phyloP scores from a whole-genome alignment of 371 early-diverging fungal species.

The Sporodiniella umbellata region DNA sequence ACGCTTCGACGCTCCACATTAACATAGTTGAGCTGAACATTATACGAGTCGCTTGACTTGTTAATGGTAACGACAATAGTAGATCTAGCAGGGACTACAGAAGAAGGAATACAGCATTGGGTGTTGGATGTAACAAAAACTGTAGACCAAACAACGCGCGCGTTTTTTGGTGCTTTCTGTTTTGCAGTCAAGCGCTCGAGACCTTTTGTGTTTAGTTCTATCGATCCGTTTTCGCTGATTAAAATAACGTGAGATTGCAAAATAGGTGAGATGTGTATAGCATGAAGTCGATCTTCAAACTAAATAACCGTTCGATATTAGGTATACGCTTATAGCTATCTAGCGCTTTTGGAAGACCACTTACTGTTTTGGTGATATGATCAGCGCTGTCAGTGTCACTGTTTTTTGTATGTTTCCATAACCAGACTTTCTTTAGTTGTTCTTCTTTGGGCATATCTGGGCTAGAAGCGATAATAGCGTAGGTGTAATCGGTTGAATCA shows the following conservation, averaged over 20 bases:
- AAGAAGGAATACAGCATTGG: conserved; percentile 45
- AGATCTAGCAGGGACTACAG: conserved; percentile 45
- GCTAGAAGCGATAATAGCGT: conserved; percentile 54
- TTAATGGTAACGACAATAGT: conserved; percentile 45
- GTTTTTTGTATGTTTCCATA: conserved; percentile 44
- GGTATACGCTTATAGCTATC: no score
- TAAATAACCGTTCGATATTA: no score
- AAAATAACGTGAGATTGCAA: conserved; percentile 48
- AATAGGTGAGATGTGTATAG: conserved; percentile 49
- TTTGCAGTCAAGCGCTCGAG: conserved; percentile 46
- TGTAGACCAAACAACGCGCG: conserved; percentile 44
- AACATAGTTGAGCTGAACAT: conserved; percentile 40
- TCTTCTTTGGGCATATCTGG: conserved; percentile 52
- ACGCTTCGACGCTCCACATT: conserved; percentile 53
- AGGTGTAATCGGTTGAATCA: conserved; percentile 45
- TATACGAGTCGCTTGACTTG: conserved; percentile 17
- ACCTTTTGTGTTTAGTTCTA: conserved; percentile 50
- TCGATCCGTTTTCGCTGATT: conserved; percentile 48
- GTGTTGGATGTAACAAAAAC: conserved; percentile 44
- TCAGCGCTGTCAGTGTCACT: conserved; percentile 21
- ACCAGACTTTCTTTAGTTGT: conserved; percentile 51
- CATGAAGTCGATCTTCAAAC: conserved; percentile 51
- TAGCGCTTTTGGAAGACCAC: no score
- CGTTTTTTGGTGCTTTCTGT: conserved; percentile 17
- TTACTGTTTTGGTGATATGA: conserved; percentile 32